These are phyloP conservation scores for Chaetothyriales sp. DNA, from an alignment of 2,329 filamentous ascomycete species.

Conservation along the genomic window DNA sequence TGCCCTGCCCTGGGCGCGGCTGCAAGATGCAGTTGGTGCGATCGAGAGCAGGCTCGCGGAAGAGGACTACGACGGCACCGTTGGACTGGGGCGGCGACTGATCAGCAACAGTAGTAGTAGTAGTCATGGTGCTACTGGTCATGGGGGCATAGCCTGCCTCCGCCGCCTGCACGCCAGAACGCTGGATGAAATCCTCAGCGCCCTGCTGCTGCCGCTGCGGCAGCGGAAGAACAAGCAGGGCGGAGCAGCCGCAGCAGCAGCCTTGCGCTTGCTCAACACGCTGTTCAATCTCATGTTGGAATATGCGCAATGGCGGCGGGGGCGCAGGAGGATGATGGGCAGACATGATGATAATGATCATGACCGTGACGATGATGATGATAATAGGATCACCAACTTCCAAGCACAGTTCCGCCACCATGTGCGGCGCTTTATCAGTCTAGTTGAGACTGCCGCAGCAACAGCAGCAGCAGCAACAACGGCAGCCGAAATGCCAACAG, in stretches of 20 bases:
- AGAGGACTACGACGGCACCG: conserved; percentile 30
- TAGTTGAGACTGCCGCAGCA: background rate
- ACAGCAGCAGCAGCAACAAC: background rate
- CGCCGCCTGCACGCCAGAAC: conserved; percentile 55
- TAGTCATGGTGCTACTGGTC: background rate
- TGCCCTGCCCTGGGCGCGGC: conserved; percentile 53
- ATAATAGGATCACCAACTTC: background rate
- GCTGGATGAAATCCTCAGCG: conserved; percentile 60
- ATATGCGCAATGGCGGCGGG: background rate
- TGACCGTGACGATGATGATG: background rate
- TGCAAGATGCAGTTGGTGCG: conserved; percentile 49
- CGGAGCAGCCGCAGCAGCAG: background rate
- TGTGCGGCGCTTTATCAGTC: background rate
- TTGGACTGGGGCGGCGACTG: conserved; percentile 35
- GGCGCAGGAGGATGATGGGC: too few relatives aligned
- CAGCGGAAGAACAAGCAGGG: background rate
- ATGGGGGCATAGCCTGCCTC: conserved; percentile 28
- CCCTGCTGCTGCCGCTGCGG: conserved; percentile 41
- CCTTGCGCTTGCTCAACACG: background rate
- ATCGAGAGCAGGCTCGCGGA: conserved; percentile 44
- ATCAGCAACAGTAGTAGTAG: conserved; percentile 41
- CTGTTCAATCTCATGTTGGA: background rate
- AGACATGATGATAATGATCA: too few relatives aligned
- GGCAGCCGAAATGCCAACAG: conserved; percentile 15
- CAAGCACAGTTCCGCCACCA: background rate